phyloP scores from a whole-genome alignment of 129 eudicot species.

The Oenanthe sinensis region DNA sequence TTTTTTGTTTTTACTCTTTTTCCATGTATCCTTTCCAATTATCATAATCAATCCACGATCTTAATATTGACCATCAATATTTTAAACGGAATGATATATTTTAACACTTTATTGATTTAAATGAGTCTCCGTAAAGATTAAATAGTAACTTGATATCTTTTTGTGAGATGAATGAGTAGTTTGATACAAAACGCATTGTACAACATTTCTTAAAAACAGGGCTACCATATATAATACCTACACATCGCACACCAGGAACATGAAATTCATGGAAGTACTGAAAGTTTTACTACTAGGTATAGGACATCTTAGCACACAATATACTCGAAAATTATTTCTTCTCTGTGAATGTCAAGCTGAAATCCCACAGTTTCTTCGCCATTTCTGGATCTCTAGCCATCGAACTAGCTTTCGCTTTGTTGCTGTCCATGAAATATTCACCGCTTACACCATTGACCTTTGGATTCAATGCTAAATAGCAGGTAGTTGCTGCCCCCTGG shows the following conservation, averaged over 20 bases:
- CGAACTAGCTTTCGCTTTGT: conserved; percentile 6
- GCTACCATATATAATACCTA: neutral
- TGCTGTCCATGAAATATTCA: conserved; percentile 11
- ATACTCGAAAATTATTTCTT: neutral
- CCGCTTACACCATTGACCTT: conserved; percentile 6
- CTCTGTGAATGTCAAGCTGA: conserved; percentile 8
- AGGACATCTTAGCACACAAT: neutral
- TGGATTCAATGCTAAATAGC: neutral
- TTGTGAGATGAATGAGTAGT: too few species aligned
- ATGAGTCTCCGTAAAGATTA: too few species aligned
- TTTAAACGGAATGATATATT: too few species aligned
- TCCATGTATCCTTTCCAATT: too few species aligned
- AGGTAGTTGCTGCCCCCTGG: conserved; percentile 10
- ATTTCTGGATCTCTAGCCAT: conserved; percentile 5
- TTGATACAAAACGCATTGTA: too few species aligned
- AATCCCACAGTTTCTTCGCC: conserved; percentile 13
- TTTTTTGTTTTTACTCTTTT: too few species aligned
- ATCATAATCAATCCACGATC: too few species aligned
- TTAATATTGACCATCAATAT: too few species aligned
- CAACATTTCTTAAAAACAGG: neutral
- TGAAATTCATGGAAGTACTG: neutral
- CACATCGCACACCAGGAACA: neutral
- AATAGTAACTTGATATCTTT: too few species aligned
- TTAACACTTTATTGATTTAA: too few species aligned
- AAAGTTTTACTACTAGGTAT: neutral